Evolutionary conservation across 139 green algal genomes (phyloP).

Genomic region (Coelastrella sp.): DNA sequence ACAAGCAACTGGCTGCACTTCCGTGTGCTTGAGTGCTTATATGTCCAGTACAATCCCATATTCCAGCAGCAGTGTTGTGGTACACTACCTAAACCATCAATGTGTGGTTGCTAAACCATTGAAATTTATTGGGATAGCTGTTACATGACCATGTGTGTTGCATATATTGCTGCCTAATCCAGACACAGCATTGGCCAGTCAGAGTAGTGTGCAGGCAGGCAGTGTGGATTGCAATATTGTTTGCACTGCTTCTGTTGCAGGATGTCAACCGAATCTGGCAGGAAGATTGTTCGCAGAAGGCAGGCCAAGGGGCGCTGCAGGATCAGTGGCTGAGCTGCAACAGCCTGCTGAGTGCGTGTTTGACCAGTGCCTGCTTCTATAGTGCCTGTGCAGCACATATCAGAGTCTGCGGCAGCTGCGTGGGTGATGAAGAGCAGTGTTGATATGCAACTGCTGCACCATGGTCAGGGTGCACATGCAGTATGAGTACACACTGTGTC

Average conservation of each 20-base stretch:
- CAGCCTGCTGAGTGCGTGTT: background rate
- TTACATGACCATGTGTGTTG: background rate
- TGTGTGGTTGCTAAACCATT: background rate
- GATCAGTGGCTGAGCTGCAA: background rate
- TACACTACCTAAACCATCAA: too few relatives aligned
- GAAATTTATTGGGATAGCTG: background rate
- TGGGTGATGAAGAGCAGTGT: too few relatives aligned
- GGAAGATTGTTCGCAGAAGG: background rate
- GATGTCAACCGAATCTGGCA: conserved; percentile 11
- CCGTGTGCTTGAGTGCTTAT: background rate
- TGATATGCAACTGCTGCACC: too few relatives aligned
- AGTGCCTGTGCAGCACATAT: too few relatives aligned
- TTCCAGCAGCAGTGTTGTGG: too few relatives aligned
- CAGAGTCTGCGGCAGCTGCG: too few relatives aligned
- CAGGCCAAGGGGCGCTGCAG: conserved; percentile 12
- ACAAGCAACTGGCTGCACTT: background rate
- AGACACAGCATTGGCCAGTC: background rate
- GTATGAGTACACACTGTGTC: too few relatives aligned
- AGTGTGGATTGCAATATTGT: background rate
- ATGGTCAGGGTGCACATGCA: too few relatives aligned
- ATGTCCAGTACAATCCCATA: background rate
- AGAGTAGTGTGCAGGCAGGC: background rate
- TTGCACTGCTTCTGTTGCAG: conserved; percentile 22
- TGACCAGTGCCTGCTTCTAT: too few relatives aligned
- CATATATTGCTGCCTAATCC: background rate